Evolutionary conservation across 2,329 filamentous ascomycete genomes (phyloP).

Genomic region (Triangularia setosa): DNA sequence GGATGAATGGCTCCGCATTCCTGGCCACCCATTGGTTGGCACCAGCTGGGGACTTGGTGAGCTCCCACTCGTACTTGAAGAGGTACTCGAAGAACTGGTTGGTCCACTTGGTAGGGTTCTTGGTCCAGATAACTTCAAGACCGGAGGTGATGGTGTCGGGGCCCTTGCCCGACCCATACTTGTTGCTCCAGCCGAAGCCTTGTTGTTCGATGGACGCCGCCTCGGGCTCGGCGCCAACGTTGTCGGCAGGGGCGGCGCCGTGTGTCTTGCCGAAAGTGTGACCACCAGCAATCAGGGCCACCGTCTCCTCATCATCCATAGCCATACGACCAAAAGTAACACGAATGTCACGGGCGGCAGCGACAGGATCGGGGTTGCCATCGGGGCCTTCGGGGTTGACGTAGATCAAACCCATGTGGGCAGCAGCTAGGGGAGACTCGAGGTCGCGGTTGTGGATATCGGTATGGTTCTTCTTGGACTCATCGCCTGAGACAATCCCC

Average conservation of each 20-base stretch:
- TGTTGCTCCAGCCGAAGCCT: slow-evolving; percentile 70
- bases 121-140: slow-evolving; percentile 76
- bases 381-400: slow-evolving; percentile 78
- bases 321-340: slow-evolving; percentile 74
- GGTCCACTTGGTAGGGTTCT: slow-evolving; percentile 71
- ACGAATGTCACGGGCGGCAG: slow-evolving; percentile 68
- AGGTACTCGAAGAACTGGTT: slow-evolving; percentile 72
- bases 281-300: slow-evolving; percentile 72
- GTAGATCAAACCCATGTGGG: slow-evolving; percentile 76
- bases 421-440: slow-evolving; percentile 63
- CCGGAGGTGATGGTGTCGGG: slow-evolving; percentile 70
- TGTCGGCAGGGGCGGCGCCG: slow-evolving; percentile 60
- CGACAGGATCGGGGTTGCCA: slow-evolving; percentile 64
- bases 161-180: slow-evolving; percentile 62
- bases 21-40: slow-evolving; percentile 76
- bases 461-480: slow-evolving; percentile 37
- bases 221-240: slow-evolving; percentile 65
- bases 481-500: slow-evolving; percentile 33
- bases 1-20: slow-evolving; percentile 62
- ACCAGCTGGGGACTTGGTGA: slow-evolving; percentile 70
- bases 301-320: slow-evolving; percentile 80
- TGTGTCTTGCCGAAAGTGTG: slow-evolving; percentile 81
- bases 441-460: slow-evolving; percentile 59
- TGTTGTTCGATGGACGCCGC: slow-evolving; percentile 61
- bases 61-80: slow-evolving; percentile 75